Evolutionary conservation across 1,284 basidiomycete genomes (phyloP).

Genomic region (Testicularia cyperi): DNA sequence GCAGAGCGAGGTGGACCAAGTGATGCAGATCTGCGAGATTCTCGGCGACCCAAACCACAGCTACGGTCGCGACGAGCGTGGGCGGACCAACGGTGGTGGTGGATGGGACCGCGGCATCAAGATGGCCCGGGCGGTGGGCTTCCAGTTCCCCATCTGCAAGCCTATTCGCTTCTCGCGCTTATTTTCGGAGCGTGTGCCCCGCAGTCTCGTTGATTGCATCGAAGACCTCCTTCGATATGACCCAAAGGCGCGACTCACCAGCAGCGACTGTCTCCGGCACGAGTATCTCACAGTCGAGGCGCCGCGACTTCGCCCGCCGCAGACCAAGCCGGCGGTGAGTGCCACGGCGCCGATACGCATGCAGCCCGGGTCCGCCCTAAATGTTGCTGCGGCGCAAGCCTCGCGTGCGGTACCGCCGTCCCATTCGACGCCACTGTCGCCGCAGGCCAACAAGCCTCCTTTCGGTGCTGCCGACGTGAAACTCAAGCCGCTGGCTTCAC

Average conservation of each 20-base stretch:
- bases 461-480: conserved; percentile 40
- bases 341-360: conserved; percentile 27
- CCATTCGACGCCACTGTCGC: conserved; percentile 37
- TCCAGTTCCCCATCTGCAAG: conserved; percentile 78
- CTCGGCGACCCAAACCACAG: conserved; percentile 87
- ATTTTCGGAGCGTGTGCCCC: conserved; percentile 77
- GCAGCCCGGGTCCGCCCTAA: conserved; percentile 1
- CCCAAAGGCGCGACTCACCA: conserved; percentile 79
- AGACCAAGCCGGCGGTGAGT: conserved; percentile 33
- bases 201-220: conserved; percentile 85
- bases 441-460: conserved; percentile 13
- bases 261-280: conserved; percentile 82
- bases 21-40: conserved; percentile 82
- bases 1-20: conserved; percentile 89
- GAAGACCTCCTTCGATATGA: conserved; percentile 88
- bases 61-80: conserved; percentile 75
- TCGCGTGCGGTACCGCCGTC: conserved; percentile 34
- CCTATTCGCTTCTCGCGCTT: conserved; percentile 76
- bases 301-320: conserved; percentile 61
- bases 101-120: conserved; percentile 81
- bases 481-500: conserved; percentile 22
- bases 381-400: too few species aligned
- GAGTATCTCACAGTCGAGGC: conserved; percentile 75
- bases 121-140: conserved; percentile 83
- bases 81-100: conserved; percentile 78